Evolutionary conservation across 805 yeast species (phyloP), one percentile per base, ranked within the genome.

Genomic region (Wickerhamiella brachini): DNA sequence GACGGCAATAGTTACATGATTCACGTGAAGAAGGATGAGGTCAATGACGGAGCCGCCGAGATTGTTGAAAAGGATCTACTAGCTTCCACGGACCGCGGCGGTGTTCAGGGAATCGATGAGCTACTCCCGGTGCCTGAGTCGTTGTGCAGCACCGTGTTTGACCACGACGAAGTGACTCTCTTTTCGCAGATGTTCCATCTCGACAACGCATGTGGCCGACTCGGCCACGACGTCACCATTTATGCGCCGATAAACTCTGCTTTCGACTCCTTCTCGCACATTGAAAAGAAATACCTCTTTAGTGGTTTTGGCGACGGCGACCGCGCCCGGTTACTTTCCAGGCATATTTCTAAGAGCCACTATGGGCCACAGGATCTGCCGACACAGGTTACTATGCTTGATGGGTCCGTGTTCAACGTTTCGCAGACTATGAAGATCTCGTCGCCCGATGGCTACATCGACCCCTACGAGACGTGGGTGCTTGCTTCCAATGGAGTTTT

Each of bases 401-500:
- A 61, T 23, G 63, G 60, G 4, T 37, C 56, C 0, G 10, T 10
- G 5, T 51, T 50, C 23, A 21, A 51, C 6, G 12, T 58, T 1
- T 37, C 50, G 21, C 42, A 21, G 1, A 49, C 54, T 23, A 23
- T 48, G 18, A 31, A 52, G 5, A n/a, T 45, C 18, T 7, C 22
- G 38, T n/a, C 38, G 12, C 21, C n/a, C 5, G 17, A 45, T 18
- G 43, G 47, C 29, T 45, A 38, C 4, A 6, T 10, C 39, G 29
- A 17, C 37, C 49, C 50, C 1, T 37, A 31, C 15, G 43, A 47
- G 13, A 13, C 38, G 2, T 51, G 52, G 51, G 61, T 68, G 12
- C 51, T 79, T 0, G 67, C 76, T 5, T 59, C 70, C 2, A 71
- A 75, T 57, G 81, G 80, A 0, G 49, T 81, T 0, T 60, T 75